Conservation (phyloP, 179 eudicot species). For the Patellifolia procumbens region DNA sequence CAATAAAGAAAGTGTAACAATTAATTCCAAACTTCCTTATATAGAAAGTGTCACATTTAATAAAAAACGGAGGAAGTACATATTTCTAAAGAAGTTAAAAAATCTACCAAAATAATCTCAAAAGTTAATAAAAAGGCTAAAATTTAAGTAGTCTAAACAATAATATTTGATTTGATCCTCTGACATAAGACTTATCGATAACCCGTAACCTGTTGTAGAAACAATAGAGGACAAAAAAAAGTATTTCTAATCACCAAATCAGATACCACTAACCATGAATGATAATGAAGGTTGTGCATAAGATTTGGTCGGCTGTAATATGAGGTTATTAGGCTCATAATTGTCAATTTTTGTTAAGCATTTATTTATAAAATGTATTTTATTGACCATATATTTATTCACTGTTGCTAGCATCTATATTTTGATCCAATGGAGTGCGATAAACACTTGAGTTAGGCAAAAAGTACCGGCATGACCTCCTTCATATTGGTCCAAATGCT, state of each 20-base stretch:
- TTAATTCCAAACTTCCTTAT: too few relatives aligned
- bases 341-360: slow-evolving; percentile 5
- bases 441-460: not conserved
- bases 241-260: not conserved
- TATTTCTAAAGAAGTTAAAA: too few relatives aligned
- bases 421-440: not conserved
- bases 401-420: not conserved
- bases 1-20: too few relatives aligned
- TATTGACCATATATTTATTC: not conserved
- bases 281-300: not conserved
- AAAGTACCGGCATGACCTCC: not conserved
- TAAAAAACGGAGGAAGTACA: too few relatives aligned
- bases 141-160: too few relatives aligned
- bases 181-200: too few relatives aligned
- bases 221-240: not conserved
- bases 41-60: too few relatives aligned
- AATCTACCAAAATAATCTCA: too few relatives aligned
- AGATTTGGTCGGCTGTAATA: slow-evolving; percentile 6
- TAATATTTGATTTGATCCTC: too few relatives aligned
- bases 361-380: not conserved
- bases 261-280: not conserved
- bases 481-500: not conserved
- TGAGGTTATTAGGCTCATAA: not conserved
- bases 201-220: too few relatives aligned
- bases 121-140: too few relatives aligned